Evolutionary conservation across 768 basidiomycete species (phyloP).

Genomic region (Lactarius psammicola): DNA sequence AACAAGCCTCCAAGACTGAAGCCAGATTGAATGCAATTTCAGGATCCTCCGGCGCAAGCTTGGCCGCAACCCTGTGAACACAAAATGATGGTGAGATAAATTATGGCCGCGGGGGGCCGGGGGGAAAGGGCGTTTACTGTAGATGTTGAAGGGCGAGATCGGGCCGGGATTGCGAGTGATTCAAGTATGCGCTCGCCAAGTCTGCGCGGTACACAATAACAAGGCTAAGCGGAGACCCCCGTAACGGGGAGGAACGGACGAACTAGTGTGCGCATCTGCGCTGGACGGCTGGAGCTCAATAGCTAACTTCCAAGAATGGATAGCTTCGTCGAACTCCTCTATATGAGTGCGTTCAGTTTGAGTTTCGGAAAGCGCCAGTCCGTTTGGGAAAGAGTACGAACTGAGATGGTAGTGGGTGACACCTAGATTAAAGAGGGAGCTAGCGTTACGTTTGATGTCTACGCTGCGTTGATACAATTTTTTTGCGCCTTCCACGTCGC

Average conservation of each 20-base stretch:
- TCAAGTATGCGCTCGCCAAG: constrained; percentile 86
- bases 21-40: constrained; percentile 92
- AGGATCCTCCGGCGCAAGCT: constrained; percentile 84
- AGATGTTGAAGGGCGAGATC: constrained; percentile 86
- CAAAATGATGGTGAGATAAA: constrained; percentile 32
- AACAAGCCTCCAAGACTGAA: constrained; percentile 87
- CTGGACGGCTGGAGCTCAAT: constrained; percentile 79
- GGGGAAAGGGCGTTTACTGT: constrained; percentile 47
- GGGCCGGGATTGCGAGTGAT: constrained; percentile 73
- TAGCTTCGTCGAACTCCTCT: constrained; percentile 90
- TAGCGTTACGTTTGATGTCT: constrained; percentile 76
- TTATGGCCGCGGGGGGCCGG: constrained; percentile 31
- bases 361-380: constrained; percentile 6
- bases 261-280: constrained; percentile 86
- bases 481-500: constrained; percentile 78
- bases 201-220: constrained; percentile 44
- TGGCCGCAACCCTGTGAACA: constrained; percentile 66
- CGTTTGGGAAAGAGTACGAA: constrained; percentile 40
- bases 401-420: constrained; percentile 90
- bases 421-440: constrained; percentile 83
- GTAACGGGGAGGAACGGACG: constrained; percentile 33
- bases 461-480: constrained; percentile 73
- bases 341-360: constrained; percentile 34
- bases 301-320: constrained; percentile 82
- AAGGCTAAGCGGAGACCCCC: constrained; percentile 30